Conservation (phyloP, 805 yeast genomes). For the Metschnikowia continentalis region DNA sequence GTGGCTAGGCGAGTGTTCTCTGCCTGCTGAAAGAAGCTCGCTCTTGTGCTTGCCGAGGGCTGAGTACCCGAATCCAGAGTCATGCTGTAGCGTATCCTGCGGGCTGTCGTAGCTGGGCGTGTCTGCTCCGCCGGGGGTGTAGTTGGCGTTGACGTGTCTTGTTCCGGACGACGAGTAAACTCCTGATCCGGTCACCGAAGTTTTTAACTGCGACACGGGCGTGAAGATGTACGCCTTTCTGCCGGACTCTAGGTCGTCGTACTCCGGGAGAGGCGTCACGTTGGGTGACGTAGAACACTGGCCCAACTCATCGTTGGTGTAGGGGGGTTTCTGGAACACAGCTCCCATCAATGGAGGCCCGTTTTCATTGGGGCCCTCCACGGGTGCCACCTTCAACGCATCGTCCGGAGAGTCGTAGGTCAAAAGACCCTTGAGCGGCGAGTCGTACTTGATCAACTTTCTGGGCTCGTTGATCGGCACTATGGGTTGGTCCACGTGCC, state of each 20-base stretch:
- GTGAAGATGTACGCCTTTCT: constrained; percentile 41
- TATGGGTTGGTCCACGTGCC: constrained; percentile 73
- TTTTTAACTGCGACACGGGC: constrained; percentile 42
- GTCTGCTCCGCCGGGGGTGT: constrained; percentile 10
- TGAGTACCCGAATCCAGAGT: constrained; percentile 4
- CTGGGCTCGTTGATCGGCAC: constrained; percentile 65
- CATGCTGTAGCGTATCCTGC: constrained; percentile 5
- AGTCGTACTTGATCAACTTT: constrained; percentile 68
- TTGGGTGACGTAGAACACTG: constrained; percentile 50
- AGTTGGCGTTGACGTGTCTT: constrained; percentile 13
- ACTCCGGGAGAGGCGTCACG: constrained; percentile 35
- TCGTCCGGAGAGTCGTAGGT: constrained; percentile 68
- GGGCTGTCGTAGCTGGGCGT: constrained; percentile 4
- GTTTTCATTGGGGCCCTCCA: constrained; percentile 66
- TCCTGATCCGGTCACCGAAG: constrained; percentile 18
- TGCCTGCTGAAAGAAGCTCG: constrained; percentile 13
- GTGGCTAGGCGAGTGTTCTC: constrained; percentile 8
- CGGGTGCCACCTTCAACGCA: constrained; percentile 80
- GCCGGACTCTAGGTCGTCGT: constrained; percentile 33
- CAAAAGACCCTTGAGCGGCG: constrained; percentile 77
- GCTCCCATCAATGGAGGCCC: constrained; percentile 96
- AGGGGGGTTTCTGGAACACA: constrained; percentile 73
- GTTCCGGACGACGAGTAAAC: constrained; percentile 14
- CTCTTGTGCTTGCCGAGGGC: constrained; percentile 6
- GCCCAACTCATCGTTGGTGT: constrained; percentile 78